Conservation (phyloP, 2,329 filamentous ascomycete genomes). For the Penicillium sp. region DNA sequence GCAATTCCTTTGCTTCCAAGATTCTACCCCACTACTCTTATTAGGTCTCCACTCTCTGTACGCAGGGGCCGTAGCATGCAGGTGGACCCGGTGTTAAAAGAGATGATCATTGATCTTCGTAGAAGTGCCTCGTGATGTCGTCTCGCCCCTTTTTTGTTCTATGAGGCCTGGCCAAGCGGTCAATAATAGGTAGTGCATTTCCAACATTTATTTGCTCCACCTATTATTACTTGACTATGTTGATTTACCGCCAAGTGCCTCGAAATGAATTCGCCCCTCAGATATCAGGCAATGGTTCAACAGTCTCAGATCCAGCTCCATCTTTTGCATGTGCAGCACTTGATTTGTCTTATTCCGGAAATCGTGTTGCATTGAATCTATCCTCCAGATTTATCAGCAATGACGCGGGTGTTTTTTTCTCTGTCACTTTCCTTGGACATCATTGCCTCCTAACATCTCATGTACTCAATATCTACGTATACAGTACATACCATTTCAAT, state of each 20-base stretch:
- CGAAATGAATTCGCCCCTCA: background rate
- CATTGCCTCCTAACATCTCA: no score
- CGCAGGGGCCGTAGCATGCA: constrained; percentile 5
- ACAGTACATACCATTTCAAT: no score
- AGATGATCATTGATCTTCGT: background rate
- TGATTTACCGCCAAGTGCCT: background rate
- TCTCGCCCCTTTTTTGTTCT: background rate
- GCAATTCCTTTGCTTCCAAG: background rate
- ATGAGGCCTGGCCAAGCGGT: background rate
- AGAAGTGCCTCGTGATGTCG: background rate
- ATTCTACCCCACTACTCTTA: constrained; percentile 1
- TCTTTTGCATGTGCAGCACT: background rate
- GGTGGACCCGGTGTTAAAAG: background rate
- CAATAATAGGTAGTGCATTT: background rate
- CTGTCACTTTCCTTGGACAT: no score
- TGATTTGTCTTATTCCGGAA: no score
- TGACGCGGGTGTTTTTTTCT: no score
- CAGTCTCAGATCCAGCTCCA: no score
- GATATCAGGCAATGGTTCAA: no score
- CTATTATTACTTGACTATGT: background rate
- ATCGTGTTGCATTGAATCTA: no score
- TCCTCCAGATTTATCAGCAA: no score
- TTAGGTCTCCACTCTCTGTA: background rate
- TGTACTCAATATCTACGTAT: no score
- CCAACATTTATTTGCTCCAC: background rate